Conservation (phyloP, 2,329 filamentous ascomycete species). For the Fusarium sp. region DNA sequence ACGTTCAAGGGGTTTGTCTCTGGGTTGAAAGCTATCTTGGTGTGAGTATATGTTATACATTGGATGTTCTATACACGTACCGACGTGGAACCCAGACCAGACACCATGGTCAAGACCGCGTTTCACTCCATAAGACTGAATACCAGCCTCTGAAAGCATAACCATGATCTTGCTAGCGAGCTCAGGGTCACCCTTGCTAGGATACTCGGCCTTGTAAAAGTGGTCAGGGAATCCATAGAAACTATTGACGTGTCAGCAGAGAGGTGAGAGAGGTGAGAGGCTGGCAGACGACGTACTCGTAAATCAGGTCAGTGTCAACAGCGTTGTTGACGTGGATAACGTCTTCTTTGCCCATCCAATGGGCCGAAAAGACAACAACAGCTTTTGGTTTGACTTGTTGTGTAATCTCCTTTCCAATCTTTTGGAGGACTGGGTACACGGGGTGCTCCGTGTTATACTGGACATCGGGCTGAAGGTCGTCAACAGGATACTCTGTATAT, state of each 20-base stretch:
- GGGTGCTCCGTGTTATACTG: constrained; percentile 77
- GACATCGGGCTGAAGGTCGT: constrained; percentile 63
- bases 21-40: constrained; percentile 65
- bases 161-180: constrained; percentile 69
- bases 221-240: constrained; percentile 78
- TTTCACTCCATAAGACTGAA: constrained; percentile 67
- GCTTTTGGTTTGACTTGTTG: constrained; percentile 75
- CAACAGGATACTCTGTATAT: neutral
- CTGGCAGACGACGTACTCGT: constrained; percentile 60
- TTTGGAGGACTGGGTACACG: constrained; percentile 71
- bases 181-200: constrained; percentile 69
- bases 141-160: constrained; percentile 65
- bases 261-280: too few relatives aligned
- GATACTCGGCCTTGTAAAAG: constrained; percentile 75
- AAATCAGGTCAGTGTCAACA: constrained; percentile 73
- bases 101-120: constrained; percentile 81
- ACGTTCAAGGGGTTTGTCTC: constrained; percentile 70
- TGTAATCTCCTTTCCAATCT: constrained; percentile 77
- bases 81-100: constrained; percentile 73
- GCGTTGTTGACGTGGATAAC: constrained; percentile 74
- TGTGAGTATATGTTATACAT: constrained; percentile 10
- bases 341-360: constrained; percentile 73
- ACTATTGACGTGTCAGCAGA: constrained; percentile 48
- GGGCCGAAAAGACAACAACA: constrained; percentile 80
- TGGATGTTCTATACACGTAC: constrained; percentile 20